Evolutionary conservation across 768 basidiomycete genomes (phyloP).

Genomic region (Chalciporus sphaerocephalus): DNA sequence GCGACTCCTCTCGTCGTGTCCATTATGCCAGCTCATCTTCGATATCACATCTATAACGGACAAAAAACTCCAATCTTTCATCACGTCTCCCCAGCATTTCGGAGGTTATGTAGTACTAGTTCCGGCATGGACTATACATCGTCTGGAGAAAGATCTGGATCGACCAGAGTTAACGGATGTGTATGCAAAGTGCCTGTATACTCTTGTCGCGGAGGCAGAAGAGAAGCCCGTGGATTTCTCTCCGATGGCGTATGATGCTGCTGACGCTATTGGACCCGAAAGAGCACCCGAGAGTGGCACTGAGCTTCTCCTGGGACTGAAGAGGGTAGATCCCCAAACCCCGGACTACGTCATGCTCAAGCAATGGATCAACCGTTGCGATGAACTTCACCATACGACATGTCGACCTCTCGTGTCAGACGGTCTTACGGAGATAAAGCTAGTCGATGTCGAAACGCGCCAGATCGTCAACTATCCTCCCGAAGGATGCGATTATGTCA

Average conservation of each 20-base stretch:
- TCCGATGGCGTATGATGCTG: background rate
- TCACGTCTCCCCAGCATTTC: background rate
- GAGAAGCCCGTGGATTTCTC: background rate
- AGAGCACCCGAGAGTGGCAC: too few species aligned
- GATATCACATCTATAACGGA: constrained; percentile 1
- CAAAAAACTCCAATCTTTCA: background rate
- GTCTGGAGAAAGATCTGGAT: background rate
- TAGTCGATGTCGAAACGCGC: background rate
- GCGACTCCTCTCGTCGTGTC: constrained; percentile 8
- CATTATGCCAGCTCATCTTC: constrained; percentile 12
- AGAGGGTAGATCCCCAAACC: background rate
- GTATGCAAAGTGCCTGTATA: constrained; percentile 14
- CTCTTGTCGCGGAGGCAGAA: background rate
- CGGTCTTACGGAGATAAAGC: background rate
- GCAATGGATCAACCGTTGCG: background rate
- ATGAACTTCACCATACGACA: background rate
- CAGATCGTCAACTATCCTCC: background rate
- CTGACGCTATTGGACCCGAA: background rate
- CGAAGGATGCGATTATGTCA: background rate
- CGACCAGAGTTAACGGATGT: background rate
- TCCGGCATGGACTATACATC: constrained; percentile 1
- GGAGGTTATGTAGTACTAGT: background rate
- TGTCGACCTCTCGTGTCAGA: background rate
- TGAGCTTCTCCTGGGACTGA: background rate
- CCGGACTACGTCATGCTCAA: background rate